Percentiles rank a stretch among this genome's conserved stretches.
Conservation (phyloP, 192 early-diverging fungal species). For the Chytriomyces sp. region DNA sequence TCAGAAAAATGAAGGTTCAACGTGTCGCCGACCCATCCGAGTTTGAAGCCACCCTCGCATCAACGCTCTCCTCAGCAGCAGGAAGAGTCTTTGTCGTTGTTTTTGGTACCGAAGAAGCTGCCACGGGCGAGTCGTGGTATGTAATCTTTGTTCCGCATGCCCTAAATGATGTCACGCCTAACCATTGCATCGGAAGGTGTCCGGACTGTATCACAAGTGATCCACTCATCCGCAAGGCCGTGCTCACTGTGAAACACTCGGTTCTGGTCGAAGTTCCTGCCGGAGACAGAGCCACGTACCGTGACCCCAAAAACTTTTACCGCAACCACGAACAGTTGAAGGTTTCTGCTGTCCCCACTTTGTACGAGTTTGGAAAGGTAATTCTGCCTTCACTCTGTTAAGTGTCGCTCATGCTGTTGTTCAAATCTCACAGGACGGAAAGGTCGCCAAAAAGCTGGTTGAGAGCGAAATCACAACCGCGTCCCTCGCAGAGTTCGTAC, state of each 20-base stretch:
- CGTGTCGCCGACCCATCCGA: not conserved
- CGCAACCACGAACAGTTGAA: slow-evolving; percentile 22
- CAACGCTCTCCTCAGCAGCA: not conserved
- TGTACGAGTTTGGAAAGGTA: slow-evolving; percentile 38
- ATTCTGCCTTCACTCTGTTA: not conserved
- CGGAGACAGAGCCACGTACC: slow-evolving; percentile 33
- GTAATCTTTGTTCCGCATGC: not conserved
- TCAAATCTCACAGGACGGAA: slow-evolving; percentile 34
- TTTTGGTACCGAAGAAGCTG: slow-evolving; percentile 16
- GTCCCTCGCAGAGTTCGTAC: not conserved
- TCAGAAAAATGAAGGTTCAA: not conserved
- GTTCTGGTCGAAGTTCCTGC: slow-evolving; percentile 21
- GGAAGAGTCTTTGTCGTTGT: slow-evolving; percentile 28
- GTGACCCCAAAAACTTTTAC: slow-evolving; percentile 25
- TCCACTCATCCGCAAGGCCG: slow-evolving; percentile 15
- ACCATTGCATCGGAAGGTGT: slow-evolving; percentile 14
- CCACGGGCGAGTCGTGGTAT: slow-evolving; percentile 28
- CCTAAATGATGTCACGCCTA: not conserved
- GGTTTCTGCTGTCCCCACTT: slow-evolving; percentile 28
- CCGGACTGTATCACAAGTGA: slow-evolving; percentile 29
- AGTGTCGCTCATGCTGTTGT: not conserved
- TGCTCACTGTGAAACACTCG: not conserved
- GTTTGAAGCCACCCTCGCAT: slow-evolving; percentile 16
- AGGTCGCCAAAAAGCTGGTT: slow-evolving; percentile 26
- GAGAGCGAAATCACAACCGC: slow-evolving; percentile 25